These are phyloP conservation scores for Sisymbrium irio DNA, from an alignment of 345 rosid genomes.

Conservation along the genomic window DNA sequence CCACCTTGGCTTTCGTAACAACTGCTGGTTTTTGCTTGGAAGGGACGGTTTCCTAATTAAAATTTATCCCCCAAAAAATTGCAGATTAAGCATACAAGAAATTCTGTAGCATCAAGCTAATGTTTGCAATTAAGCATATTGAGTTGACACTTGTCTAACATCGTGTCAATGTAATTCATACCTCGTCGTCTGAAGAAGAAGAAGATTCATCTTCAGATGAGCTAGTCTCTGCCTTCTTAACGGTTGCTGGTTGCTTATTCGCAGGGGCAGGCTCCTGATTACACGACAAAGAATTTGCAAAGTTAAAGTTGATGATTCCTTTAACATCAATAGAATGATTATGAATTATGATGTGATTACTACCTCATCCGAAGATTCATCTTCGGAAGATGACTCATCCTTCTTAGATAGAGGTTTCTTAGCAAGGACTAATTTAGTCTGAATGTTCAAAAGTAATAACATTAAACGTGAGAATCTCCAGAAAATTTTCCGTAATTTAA, in stretches of 20 bases:
- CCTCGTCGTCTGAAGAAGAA: no score
- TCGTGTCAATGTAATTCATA: no score
- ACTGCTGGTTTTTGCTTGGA: no score
- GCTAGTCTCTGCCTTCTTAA: no score
- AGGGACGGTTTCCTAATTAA: no score
- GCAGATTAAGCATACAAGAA: no score
- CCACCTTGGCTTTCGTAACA: no score
- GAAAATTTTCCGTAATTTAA: neutral
- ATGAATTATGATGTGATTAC: neutral
- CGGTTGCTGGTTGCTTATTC: slow-evolving; percentile 19
- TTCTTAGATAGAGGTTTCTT: slow-evolving; percentile 19
- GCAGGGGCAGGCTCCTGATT: slow-evolving; percentile 34
- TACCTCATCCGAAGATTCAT: slow-evolving; percentile 34
- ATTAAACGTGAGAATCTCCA: neutral
- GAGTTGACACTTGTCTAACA: no score
- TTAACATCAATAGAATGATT: neutral
- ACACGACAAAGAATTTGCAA: neutral
- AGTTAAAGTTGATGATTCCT: neutral
- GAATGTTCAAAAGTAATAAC: neutral
- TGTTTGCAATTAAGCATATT: no score
- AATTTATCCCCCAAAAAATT: no score
- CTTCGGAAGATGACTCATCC: slow-evolving; percentile 39
- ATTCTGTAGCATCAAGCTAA: no score
- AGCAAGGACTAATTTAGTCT: slow-evolving; percentile 30
- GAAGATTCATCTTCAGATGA: no score